Percentiles rank a stretch among this genome's conserved stretches.
Evolutionary conservation across 441 rosid species (phyloP).

Genomic region (Jatropha podagrica): DNA sequence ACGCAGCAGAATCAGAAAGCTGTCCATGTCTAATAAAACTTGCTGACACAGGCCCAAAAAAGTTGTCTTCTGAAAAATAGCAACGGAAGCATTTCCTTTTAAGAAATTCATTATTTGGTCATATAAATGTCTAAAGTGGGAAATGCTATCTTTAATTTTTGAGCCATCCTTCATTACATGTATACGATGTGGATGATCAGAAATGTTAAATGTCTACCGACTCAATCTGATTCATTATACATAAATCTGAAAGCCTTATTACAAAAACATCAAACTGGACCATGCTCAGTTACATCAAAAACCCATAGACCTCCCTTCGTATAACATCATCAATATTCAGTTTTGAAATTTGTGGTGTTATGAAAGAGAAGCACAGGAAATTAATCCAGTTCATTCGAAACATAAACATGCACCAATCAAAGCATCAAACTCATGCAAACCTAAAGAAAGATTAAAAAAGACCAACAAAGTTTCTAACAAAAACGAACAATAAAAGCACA

Average conservation of each 20-base stretch:
- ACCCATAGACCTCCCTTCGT: background rate
- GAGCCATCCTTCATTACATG: background rate
- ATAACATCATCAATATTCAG: background rate
- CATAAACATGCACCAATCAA: background rate
- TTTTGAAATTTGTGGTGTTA: background rate
- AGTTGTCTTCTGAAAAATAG: constrained; percentile 54
- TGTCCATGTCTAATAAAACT: constrained; percentile 74
- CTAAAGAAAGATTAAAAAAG: background rate
- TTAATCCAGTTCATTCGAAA: background rate
- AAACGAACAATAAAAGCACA: constrained; percentile 1
- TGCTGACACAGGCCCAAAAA: constrained; percentile 90
- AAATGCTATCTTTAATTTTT: background rate
- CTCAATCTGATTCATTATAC: background rate
- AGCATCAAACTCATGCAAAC: background rate
- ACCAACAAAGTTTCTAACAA: background rate
- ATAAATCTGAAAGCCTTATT: background rate
- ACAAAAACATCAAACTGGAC: background rate
- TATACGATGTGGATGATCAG: background rate
- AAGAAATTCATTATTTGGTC: background rate
- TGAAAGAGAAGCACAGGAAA: background rate
- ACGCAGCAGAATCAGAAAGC: constrained; percentile 62
- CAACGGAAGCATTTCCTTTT: background rate
- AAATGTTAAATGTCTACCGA: background rate
- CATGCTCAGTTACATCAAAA: background rate
- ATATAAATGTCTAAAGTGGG: background rate